Conservation (phyloP, 1,284 basidiomycete species). For the Pascua sp. region DNA sequence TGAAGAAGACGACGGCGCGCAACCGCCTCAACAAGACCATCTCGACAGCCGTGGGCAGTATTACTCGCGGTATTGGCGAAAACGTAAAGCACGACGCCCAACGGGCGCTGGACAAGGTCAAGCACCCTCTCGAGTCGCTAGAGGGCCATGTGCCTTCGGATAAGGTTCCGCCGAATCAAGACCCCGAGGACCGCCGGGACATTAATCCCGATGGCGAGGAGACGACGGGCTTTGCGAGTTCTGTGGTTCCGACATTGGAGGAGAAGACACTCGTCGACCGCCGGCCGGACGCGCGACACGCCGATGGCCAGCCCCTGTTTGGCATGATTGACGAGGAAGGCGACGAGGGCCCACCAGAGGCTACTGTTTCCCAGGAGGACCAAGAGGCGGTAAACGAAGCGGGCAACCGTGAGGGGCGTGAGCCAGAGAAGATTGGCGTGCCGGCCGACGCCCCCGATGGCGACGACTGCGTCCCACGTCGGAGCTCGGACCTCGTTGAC, state of each 20-base stretch:
- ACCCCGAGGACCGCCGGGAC: slow-evolving; percentile 57
- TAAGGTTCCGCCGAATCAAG: not conserved
- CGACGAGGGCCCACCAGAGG: slow-evolving; percentile 19
- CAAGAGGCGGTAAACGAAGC: slow-evolving; percentile 22
- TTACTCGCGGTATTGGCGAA: slow-evolving; percentile 46
- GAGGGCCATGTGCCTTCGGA: slow-evolving; percentile 46
- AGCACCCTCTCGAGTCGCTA: slow-evolving; percentile 33
- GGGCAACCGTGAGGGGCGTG: slow-evolving; percentile 1
- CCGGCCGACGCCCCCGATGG: slow-evolving; percentile 58
- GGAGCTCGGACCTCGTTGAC: not conserved
- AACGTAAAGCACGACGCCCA: slow-evolving; percentile 47
- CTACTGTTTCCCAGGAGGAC: slow-evolving; percentile 24
- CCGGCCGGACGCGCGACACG: slow-evolving; percentile 36
- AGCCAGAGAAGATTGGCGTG: slow-evolving; percentile 48
- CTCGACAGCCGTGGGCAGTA: slow-evolving; percentile 28
- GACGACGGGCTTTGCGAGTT: slow-evolving; percentile 58
- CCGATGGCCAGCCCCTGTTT: slow-evolving; percentile 48
- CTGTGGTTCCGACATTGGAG: slow-evolving; percentile 67
- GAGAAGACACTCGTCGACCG: slow-evolving; percentile 60
- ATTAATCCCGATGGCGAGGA: slow-evolving; percentile 56
- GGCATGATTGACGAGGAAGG: slow-evolving; percentile 1
- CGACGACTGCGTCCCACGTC: slow-evolving; percentile 48
- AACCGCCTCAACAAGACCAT: slow-evolving; percentile 38
- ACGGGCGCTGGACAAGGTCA: slow-evolving; percentile 52
- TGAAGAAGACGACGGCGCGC: slow-evolving; percentile 39